Evolutionary conservation across 768 basidiomycete genomes (phyloP).

Genomic region (Calocybe indica): DNA sequence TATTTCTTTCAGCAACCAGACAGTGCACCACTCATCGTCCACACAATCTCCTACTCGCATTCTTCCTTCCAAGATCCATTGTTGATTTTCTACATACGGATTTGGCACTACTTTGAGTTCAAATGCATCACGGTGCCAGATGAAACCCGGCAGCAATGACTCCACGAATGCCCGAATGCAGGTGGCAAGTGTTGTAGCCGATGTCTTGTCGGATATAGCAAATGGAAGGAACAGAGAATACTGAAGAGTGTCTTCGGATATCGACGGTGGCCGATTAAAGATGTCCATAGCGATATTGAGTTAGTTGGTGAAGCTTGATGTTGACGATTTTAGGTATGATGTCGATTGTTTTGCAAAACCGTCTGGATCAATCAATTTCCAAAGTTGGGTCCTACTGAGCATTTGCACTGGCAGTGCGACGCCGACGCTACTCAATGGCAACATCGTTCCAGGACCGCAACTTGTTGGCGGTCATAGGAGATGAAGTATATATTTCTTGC

Average conservation of each 20-base stretch:
- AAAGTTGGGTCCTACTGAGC: not conserved
- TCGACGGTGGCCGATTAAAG: constrained; percentile 69
- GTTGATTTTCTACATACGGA: constrained; percentile 30
- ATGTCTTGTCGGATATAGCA: constrained; percentile 48
- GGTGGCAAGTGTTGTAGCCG: constrained; percentile 60
- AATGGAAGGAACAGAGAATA: constrained; percentile 65
- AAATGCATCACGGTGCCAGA: constrained; percentile 85
- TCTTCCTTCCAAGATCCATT: constrained; percentile 68
- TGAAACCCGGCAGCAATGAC: constrained; percentile 47
- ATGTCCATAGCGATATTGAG: constrained; percentile 42
- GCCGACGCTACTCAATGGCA: constrained; percentile 14
- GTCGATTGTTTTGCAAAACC: too few species aligned
- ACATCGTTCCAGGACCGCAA: constrained; percentile 74
- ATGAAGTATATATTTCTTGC: constrained; percentile 59
- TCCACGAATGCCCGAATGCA: constrained; percentile 57
- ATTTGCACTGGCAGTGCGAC: constrained; percentile 35
- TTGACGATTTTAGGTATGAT: too few species aligned
- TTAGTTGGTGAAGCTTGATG: not conserved
- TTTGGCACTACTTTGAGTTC: constrained; percentile 62
- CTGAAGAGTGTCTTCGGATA: constrained; percentile 82
- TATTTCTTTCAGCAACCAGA: constrained; percentile 82
- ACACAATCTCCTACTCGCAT: constrained; percentile 94
- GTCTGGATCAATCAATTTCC: too few species aligned
- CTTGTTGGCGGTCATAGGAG: constrained; percentile 93
- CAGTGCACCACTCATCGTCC: constrained; percentile 97